Base-by-base conservation (phyloP, 441 rosid species). In the Syzygium syzygioides region DNA sequence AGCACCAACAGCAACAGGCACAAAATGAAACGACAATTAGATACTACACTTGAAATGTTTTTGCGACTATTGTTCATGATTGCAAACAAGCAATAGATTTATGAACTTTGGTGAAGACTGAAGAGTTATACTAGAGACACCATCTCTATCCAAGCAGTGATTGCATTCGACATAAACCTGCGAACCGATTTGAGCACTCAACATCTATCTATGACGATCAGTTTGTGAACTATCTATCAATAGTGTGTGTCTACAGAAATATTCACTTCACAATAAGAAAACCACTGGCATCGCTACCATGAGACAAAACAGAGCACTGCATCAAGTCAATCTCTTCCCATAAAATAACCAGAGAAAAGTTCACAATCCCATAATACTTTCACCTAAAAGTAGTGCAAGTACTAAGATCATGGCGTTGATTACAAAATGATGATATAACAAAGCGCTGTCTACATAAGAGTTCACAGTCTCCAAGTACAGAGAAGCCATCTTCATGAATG, bases 371-470 rank as follows among this genome's bases (percentile, higher is more conserved):
- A 89, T 76, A 91, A 89, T 91, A 88, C 84, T 88, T 91, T 85
- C 90, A 88, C 86, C 91, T 88, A 86, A 37, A 87, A 90, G 83
- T 89, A 83, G n/a, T 86, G 71, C 88, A 86, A 53, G 88, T 88
- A 88, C 88, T 87, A 23, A 45, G 91, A 86, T 89, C 85, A 93
- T 88, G 88, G 88, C 86, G 84, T 90, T 90, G 93, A 90, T 52
- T 85, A 85, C 86, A 89, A 90, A 91, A 92, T 91, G 87, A 89
- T 86, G 86, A 94, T 88, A 92, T 90, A 88, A 92, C 88, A 86
- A 90, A 85, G 88, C 87, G 88, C 87, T 89, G 87, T 87, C 93
- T 88, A 92, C 83, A 91, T 80, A 89, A 86, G 52, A 91, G 84
- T 87, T 87, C 94, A 91, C 79, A 88, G 90, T 66, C 91, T 88